Percentiles rank a stretch among this genome's conserved stretches.
phyloP scores from a whole-genome alignment of 2,329 filamentous ascomycete species.

The Hirsutella minnesotensis region DNA sequence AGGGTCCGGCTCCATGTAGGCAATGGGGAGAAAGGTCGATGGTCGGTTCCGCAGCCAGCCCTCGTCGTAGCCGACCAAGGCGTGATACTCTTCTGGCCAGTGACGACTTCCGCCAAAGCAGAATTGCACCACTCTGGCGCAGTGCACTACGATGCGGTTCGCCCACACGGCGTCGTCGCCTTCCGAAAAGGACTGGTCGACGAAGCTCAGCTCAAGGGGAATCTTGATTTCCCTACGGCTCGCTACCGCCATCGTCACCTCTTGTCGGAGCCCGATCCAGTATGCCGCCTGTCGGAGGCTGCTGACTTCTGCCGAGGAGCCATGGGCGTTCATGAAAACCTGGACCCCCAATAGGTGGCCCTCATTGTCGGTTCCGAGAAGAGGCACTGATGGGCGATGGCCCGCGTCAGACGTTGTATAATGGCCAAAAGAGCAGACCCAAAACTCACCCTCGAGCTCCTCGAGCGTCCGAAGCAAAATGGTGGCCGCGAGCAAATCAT shows the following conservation, averaged over 20 bases:
- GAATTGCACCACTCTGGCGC: constrained; percentile 51
- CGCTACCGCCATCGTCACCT: constrained; percentile 44
- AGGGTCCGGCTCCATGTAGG: constrained; percentile 23
- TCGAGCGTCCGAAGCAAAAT: constrained; percentile 46
- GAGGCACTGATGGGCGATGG: constrained; percentile 8
- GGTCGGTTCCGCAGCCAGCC: constrained; percentile 36
- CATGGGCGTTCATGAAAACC: constrained; percentile 31
- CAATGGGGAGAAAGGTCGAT: constrained; percentile 41
- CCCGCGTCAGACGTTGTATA: background rate
- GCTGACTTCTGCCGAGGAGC: constrained; percentile 15
- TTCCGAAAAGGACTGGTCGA: constrained; percentile 35
- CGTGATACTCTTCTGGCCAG: constrained; percentile 23
- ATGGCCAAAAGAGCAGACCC: background rate
- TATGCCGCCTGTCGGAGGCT: constrained; percentile 40
- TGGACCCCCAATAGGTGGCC: constrained; percentile 34
- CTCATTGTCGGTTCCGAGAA: constrained; percentile 31
- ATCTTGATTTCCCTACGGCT: constrained; percentile 33
- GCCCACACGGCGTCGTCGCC: constrained; percentile 44
- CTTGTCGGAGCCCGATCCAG: constrained; percentile 45
- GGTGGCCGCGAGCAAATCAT: constrained; percentile 41
- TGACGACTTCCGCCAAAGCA: constrained; percentile 38
- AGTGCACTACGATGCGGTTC: constrained; percentile 48
- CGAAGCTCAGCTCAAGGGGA: constrained; percentile 35
- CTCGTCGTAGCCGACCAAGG: constrained; percentile 31
- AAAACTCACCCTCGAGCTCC: constrained; percentile 31